Conservation (phyloP, 768 basidiomycete genomes). For the Hypholoma fasciculare region DNA sequence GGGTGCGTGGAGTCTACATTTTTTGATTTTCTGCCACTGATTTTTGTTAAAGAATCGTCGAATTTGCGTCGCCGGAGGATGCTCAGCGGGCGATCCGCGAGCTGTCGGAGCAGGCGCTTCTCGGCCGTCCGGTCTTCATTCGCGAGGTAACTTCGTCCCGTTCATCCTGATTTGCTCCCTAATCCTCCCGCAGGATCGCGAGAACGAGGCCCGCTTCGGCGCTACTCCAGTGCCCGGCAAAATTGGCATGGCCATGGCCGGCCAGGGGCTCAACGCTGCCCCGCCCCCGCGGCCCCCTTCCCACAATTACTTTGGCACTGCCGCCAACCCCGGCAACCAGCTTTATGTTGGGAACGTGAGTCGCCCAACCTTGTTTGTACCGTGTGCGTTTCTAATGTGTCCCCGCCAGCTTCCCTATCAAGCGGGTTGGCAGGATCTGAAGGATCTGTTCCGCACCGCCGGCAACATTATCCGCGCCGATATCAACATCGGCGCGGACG, state of each 20-base stretch:
- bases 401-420: conserved; percentile 80
- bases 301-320: conserved; percentile 68
- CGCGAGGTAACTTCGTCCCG: conserved; percentile 69
- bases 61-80: conserved; percentile 89
- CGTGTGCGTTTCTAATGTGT: background rate
- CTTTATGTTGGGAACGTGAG: conserved; percentile 91
- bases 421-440: conserved; percentile 99
- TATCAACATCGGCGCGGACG: conserved; percentile 91
- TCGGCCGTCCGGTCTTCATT: conserved; percentile 94
- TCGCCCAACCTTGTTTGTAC: background rate
- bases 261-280: conserved; percentile 76
- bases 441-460: conserved; percentile 94
- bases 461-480: conserved; percentile 96
- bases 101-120: conserved; percentile 84
- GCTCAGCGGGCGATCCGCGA: conserved; percentile 88
- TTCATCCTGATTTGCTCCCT: background rate
- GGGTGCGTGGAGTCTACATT: conserved; percentile 63
- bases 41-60: conserved; percentile 73
- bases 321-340: conserved; percentile 81
- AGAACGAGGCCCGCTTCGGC: conserved; percentile 94
- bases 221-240: conserved; percentile 95
- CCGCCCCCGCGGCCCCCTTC: conserved; percentile 84
- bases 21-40: conserved; percentile 15
- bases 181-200: conserved; percentile 73
- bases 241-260: conserved; percentile 95